phyloP scores from a whole-genome alignment of 179 eudicot species.

The Carnegiea gigantea region DNA sequence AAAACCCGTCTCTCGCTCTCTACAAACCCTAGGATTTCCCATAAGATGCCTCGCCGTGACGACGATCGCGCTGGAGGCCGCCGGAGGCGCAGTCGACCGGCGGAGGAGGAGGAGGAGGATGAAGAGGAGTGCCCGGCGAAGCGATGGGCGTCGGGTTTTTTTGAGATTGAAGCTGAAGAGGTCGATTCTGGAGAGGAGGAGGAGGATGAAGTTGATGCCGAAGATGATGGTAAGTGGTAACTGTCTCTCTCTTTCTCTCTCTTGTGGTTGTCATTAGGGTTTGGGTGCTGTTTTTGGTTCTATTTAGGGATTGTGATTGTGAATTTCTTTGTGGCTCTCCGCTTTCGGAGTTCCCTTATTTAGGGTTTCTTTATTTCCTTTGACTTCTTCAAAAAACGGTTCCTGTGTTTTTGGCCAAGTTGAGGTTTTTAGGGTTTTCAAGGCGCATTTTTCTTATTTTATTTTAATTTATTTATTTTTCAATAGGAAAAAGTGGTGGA shows the following conservation, averaged over 20 bases:
- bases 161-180: not conserved
- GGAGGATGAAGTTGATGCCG: not conserved
- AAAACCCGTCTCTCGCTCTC: not conserved
- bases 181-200: conserved; percentile 5
- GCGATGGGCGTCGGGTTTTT: not conserved
- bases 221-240: not conserved
- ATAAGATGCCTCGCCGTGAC: not conserved
- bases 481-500: not conserved
- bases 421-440: conserved; percentile 3
- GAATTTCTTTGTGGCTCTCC: not conserved
- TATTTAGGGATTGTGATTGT: not conserved
- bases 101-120: not conserved
- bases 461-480: not conserved
- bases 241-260: not conserved
- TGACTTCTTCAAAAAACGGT: not conserved
- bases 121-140: not conserved
- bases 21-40: not conserved
- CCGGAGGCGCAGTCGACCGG: not conserved
- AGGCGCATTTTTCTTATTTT: not conserved
- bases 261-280: not conserved
- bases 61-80: not conserved
- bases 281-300: too few species aligned
- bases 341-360: not conserved
- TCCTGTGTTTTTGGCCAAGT: conserved; percentile 5
- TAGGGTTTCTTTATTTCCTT: conserved; percentile 1